Conservation (phyloP, 1,284 basidiomycete genomes). For the Marasmius sp. region DNA sequence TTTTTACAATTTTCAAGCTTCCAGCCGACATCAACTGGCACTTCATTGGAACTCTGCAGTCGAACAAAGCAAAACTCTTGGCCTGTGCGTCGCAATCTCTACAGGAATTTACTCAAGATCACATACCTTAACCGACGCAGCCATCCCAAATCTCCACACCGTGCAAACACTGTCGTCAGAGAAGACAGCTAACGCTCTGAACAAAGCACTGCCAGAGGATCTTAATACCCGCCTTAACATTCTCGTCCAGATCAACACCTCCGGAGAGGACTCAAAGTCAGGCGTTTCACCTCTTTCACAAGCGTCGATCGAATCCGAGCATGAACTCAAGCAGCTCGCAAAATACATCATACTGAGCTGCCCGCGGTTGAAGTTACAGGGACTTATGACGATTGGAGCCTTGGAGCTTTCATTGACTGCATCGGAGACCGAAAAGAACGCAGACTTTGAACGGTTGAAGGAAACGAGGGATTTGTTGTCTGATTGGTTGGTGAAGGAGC, state of each 20-base stretch:
- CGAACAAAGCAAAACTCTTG: slow-evolving; percentile 92
- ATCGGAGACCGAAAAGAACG: slow-evolving; percentile 67
- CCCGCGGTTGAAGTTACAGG: slow-evolving; percentile 73
- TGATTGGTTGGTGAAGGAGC: slow-evolving; percentile 36
- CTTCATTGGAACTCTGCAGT: slow-evolving; percentile 94
- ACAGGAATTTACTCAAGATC: slow-evolving; percentile 1
- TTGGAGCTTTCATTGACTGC: slow-evolving; percentile 65
- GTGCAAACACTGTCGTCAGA: slow-evolving; percentile 90
- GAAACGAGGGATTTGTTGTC: slow-evolving; percentile 62
- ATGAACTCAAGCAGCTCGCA: slow-evolving; percentile 70
- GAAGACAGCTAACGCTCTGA: slow-evolving; percentile 84
- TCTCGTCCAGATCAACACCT: slow-evolving; percentile 94
- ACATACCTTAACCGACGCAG: slow-evolving; percentile 39
- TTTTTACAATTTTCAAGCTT: slow-evolving; percentile 47
- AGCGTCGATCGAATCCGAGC: slow-evolving; percentile 24
- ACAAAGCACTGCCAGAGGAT: slow-evolving; percentile 67
- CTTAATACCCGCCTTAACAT: slow-evolving; percentile 65
- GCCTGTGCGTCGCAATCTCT: slow-evolving; percentile 58
- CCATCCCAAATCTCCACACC: slow-evolving; percentile 85
- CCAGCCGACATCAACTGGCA: slow-evolving; percentile 91
- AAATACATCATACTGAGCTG: slow-evolving; percentile 73
- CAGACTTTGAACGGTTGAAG: slow-evolving; percentile 79
- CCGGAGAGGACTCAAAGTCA: slow-evolving; percentile 87
- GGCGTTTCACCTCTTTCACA: slow-evolving; percentile 67
- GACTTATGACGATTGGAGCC: slow-evolving; percentile 97